A percentile compares a stretch with the other conserved stretches of the same genome.
These are phyloP conservation scores for Penicillium sp. DNA, from an alignment of 2,329 filamentous ascomycete species.

Conservation along the genomic window DNA sequence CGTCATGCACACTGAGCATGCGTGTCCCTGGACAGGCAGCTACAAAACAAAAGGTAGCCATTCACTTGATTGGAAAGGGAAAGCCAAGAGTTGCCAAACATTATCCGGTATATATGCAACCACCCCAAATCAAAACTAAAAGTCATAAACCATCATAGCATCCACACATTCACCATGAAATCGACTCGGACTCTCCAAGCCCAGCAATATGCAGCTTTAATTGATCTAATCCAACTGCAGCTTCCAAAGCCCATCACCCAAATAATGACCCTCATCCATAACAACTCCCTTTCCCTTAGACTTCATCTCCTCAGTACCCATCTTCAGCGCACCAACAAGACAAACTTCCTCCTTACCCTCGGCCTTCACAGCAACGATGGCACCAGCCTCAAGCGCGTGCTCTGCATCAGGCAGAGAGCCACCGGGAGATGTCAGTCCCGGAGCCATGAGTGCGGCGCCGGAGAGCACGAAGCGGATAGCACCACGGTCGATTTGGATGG, in stretches of 20 bases:
- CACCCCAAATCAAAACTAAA: background rate
- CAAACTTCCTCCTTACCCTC: slow-evolving; percentile 94
- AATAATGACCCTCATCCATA: slow-evolving; percentile 88
- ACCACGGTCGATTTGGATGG: slow-evolving; percentile 86
- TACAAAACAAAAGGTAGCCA: too few species aligned
- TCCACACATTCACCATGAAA: background rate
- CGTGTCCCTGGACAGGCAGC: too few species aligned
- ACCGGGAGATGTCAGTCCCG: slow-evolving; percentile 81
- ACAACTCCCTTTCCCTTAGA: slow-evolving; percentile 91
- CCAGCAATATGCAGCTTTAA: background rate
- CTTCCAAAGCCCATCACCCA: slow-evolving; percentile 93
- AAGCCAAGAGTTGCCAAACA: too few species aligned
- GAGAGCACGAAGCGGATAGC: slow-evolving; percentile 95
- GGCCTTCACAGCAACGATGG: slow-evolving; percentile 83
- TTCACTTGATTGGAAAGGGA: too few species aligned
- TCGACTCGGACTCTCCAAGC: background rate
- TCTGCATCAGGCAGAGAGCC: slow-evolving; percentile 69
- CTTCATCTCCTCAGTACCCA: slow-evolving; percentile 89
- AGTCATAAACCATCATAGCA: background rate
- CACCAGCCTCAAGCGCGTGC: slow-evolving; percentile 71
- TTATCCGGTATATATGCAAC: background rate
- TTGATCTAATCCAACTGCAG: slow-evolving; percentile 57
- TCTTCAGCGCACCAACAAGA: slow-evolving; percentile 79
- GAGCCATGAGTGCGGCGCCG: slow-evolving; percentile 94
- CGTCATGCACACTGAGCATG: too few species aligned